Conservation (phyloP, 306 rosid species). For the Dryas drummondii region DNA sequence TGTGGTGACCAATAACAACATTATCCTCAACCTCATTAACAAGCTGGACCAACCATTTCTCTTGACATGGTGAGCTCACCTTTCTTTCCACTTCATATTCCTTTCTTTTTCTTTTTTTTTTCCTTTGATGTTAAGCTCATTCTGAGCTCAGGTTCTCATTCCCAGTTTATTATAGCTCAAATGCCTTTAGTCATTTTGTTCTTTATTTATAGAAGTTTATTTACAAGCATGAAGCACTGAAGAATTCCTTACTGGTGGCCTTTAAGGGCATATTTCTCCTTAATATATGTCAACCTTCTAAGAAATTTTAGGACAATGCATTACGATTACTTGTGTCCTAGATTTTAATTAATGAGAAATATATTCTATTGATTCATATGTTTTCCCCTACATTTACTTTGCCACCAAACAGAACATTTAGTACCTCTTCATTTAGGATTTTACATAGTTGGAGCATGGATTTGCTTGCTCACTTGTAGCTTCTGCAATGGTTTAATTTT, state of each 20-base stretch:
- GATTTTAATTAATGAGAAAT: background rate
- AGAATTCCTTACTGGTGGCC: background rate
- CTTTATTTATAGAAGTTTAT: background rate
- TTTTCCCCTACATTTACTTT: background rate
- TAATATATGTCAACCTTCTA: background rate
- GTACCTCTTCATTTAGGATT: background rate
- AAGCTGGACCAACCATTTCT: constrained; percentile 86
- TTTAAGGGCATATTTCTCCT: background rate
- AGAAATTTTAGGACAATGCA: constrained; percentile 1
- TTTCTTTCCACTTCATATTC: background rate
- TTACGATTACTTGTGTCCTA: background rate
- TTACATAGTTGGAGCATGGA: background rate
- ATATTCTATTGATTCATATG: background rate
- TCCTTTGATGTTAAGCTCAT: too few relatives aligned
- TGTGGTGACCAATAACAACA: constrained; percentile 81
- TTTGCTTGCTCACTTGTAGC: background rate
- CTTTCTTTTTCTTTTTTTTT: background rate
- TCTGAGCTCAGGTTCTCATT: too few relatives aligned
- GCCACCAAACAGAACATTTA: background rate
- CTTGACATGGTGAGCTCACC: constrained; percentile 65
- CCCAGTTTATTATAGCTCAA: too few relatives aligned
- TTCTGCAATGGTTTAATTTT: too few relatives aligned
- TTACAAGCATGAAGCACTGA: constrained; percentile 8
- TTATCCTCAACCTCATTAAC: constrained; percentile 85
- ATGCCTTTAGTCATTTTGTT: background rate